Base-by-base conservation (phyloP, 1,284 basidiomycete species). In the Moesziomyces sp. region DNA sequence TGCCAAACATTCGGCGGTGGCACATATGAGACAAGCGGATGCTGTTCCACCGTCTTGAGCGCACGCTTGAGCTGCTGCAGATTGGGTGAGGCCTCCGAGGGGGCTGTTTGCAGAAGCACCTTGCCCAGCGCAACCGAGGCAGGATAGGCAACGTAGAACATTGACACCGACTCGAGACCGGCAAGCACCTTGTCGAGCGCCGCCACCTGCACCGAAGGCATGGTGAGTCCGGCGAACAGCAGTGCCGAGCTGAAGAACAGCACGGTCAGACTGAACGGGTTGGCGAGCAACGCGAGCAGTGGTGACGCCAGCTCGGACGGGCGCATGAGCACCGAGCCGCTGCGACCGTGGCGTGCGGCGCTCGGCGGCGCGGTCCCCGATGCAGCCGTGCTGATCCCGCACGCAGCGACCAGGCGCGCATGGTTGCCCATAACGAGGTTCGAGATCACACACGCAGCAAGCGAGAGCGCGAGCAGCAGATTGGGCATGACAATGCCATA, bases 111-210 rank as follows among this genome's bases (percentile, higher is more conserved):
- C 5, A 84, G 66, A 11, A 84, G 58, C 7, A 83, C 76, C 47
- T 75, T 77, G 38, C 82, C 78, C 7, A 84, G 57, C 7, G 80
- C 80, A 21, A 74, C 65, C 18, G 75, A 68, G 1, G 82, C 82
- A 0, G 80, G 80, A 28, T 73, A 76, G 8, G 79, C 78, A 26
- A 83, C 56, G 55, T 78, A 84, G 28, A 80, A 72, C 82, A 84
- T 84, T 0, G 65, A 59, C 5, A 78, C 79, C 42, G 76, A 73
- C 45, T 84, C 79, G 13, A 84, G 63, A 0, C 79, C 79, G 0
- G 83, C 83, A 5, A 83, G 64, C 5, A 84, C 77, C 61, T 84
- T 84, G 59, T 84, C 83, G 30, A 84, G 57, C 21, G 80, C 80
- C 8, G 82, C 79, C 0, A 82, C 74, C 47, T 83, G 80, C 13